Percentiles rank a stretch among this genome's conserved stretches.
Conservation (phyloP, 805 yeast genomes). For the Candida hungchunana region DNA sequence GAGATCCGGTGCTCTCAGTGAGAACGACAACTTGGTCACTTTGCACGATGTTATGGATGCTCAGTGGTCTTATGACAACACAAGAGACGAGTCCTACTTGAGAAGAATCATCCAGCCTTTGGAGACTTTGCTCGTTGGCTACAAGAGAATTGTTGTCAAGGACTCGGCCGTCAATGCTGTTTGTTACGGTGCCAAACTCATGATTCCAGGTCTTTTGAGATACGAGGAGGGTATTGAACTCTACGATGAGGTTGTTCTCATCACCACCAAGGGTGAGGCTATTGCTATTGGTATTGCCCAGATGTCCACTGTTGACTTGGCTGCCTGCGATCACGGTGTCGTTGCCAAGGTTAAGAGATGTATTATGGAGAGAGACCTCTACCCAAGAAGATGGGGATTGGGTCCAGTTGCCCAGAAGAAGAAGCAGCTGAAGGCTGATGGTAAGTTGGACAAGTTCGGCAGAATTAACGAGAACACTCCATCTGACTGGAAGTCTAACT, state of each 20-base stretch:
- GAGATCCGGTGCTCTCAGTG: conserved; percentile 93
- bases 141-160: conserved; percentile 93
- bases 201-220: conserved; percentile 97
- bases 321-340: conserved; percentile 96
- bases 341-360: conserved; percentile 99
- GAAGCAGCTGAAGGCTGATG: conserved; percentile 96
- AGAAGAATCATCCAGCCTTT: conserved; percentile 93
- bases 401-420: conserved; percentile 99
- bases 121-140: conserved; percentile 88
- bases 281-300: conserved; percentile 98
- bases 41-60: conserved; percentile 97
- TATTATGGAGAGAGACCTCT: conserved; percentile 98
- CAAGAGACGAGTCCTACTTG: conserved; percentile 93
- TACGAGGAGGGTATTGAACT: conserved; percentile 97
- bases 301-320: conserved; percentile 96
- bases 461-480: conserved; percentile 93
- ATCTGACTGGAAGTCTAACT: conserved; percentile 81
- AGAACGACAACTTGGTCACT: conserved; percentile 87
- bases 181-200: conserved; percentile 97
- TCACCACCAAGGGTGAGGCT: conserved; percentile 99
- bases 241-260: conserved; percentile 95
- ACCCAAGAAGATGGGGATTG: conserved; percentile 99
- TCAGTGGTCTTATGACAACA: conserved; percentile 95
- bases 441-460: conserved; percentile 95
- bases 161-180: conserved; percentile 97